Evolutionary conservation across 306 rosid genomes (phyloP).

Genomic region (Benincasa hispida): DNA sequence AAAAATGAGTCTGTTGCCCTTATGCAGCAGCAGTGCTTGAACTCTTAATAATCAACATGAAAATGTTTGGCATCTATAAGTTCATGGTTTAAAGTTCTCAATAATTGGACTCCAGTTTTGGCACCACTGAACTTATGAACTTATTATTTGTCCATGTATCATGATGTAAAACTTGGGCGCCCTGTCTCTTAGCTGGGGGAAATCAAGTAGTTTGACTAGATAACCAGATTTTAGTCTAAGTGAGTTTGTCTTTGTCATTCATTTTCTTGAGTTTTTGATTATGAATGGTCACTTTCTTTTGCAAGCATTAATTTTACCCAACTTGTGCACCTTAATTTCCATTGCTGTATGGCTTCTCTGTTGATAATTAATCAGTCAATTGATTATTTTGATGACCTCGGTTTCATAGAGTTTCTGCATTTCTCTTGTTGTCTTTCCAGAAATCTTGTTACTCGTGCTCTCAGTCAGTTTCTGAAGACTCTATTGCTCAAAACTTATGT

Average conservation of each 20-base stretch:
- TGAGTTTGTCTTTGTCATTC: not conserved
- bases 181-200: not conserved
- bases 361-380: not conserved
- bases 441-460: constrained; percentile 83
- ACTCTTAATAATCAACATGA: not conserved
- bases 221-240: not conserved
- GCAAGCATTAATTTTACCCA: not conserved
- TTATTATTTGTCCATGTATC: not conserved
- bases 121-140: not conserved
- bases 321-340: not conserved
- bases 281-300: not conserved
- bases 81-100: not conserved
- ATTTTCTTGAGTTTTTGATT: not conserved
- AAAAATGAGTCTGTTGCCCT: not conserved
- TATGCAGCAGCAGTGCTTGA: not conserved
- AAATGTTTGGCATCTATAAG: not conserved
- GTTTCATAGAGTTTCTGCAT: not conserved
- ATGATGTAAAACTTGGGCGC: not conserved
- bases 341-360: not conserved
- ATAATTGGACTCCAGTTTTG: not conserved
- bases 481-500: constrained; percentile 82
- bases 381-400: not conserved
- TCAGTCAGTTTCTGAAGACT: constrained; percentile 65
- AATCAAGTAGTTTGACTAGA: not conserved
- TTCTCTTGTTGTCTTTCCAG: constrained; percentile 36